Evolutionary conservation across 1,139 yeast species (phyloP).

Genomic region (Debaryomyces sp.): DNA sequence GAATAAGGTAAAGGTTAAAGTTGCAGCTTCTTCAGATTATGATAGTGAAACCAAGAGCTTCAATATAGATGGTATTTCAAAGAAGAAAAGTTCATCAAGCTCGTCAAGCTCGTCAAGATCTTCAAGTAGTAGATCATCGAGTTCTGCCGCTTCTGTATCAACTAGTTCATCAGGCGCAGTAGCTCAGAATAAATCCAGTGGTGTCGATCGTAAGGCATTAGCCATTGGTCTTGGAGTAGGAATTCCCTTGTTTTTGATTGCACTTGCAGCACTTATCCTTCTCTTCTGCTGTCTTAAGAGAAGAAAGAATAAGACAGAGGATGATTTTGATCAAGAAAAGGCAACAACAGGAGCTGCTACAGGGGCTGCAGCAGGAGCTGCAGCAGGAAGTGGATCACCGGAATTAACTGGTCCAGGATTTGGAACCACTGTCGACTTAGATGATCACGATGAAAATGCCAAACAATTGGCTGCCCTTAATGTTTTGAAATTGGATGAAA

Average conservation of each 20-base stretch:
- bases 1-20: constrained; percentile 46
- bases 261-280: constrained; percentile 51
- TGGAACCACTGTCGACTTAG: constrained; percentile 32
- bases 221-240: constrained; percentile 93
- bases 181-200: constrained; percentile 10
- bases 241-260: constrained; percentile 60
- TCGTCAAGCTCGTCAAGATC: constrained; percentile 23
- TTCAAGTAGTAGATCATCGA: constrained; percentile 19
- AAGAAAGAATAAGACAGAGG: constrained; percentile 29
- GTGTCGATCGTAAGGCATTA: constrained; percentile 40
- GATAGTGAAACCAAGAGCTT: constrained; percentile 48
- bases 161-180: constrained; percentile 23
- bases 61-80: constrained; percentile 55
- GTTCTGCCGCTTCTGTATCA: background rate
- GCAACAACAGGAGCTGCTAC: constrained; percentile 11
- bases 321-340: constrained; percentile 36
- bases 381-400: constrained; percentile 18
- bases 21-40: constrained; percentile 51
- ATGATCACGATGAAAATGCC: constrained; percentile 33
- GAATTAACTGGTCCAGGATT: constrained; percentile 39
- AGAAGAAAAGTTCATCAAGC: constrained; percentile 19
- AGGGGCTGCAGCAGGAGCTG: constrained; percentile 7
- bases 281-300: constrained; percentile 61
- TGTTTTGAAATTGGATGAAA: constrained; percentile 54
- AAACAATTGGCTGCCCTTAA: constrained; percentile 52